Evolutionary conservation across 2,329 filamentous ascomycete species (phyloP).

Genomic region (Colletotrichum gloeosporioides): DNA sequence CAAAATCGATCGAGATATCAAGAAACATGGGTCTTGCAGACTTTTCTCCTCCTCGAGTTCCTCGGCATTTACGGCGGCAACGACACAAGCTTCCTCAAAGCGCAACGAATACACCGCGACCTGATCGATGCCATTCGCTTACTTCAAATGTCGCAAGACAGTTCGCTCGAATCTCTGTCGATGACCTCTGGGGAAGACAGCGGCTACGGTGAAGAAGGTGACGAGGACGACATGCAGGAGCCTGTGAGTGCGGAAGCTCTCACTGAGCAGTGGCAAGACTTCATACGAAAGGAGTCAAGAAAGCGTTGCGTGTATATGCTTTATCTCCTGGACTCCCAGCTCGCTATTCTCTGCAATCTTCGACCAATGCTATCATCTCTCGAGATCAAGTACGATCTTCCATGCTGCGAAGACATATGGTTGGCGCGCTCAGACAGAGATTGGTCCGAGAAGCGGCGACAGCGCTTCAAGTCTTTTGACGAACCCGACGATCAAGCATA

Average conservation of each 20-base stretch:
- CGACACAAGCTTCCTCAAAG: conserved; percentile 3
- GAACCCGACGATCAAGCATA: conserved; percentile 5
- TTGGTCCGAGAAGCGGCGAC: not conserved
- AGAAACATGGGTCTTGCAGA: conserved; percentile 9
- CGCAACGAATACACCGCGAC: conserved; percentile 1
- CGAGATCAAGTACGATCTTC: conserved; percentile 11
- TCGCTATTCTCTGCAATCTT: conserved; percentile 5
- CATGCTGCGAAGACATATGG: conserved; percentile 9
- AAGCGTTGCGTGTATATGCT: conserved; percentile 12
- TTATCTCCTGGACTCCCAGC: conserved; percentile 2
- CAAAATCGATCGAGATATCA: conserved; percentile 9
- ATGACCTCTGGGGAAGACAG: conserved; percentile 1
- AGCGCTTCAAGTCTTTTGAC: conserved; percentile 8
- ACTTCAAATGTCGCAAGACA: conserved; percentile 8
- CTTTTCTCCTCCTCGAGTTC: conserved; percentile 3
- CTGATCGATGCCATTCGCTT: conserved; percentile 4
- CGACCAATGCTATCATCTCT: conserved; percentile 7
- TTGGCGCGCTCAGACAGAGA: not conserved
- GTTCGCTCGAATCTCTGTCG: not conserved
- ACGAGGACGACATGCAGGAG: not conserved
- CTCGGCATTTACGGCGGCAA: conserved; percentile 9
- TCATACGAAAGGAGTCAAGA: not conserved
- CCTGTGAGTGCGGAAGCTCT: not conserved
- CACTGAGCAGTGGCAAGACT: not conserved
- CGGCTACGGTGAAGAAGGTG: not conserved